A percentile compares a stretch with the other conserved stretches of the same genome.
These are phyloP conservation scores for Stereocaulon alpinum DNA, from an alignment of 495 filamentous ascomycete genomes.

Conservation along the genomic window DNA sequence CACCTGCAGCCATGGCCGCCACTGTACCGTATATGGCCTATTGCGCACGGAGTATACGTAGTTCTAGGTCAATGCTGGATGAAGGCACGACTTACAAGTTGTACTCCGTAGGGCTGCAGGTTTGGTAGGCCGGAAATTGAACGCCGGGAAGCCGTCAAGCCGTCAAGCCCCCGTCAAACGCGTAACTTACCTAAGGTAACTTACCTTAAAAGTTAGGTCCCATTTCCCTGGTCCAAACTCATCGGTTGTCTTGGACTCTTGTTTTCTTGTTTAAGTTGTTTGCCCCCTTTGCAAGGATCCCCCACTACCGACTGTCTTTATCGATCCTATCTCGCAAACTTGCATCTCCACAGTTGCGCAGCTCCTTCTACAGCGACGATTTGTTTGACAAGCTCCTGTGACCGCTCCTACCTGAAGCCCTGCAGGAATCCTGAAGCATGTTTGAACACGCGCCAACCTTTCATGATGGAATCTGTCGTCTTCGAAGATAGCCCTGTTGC, in stretches of 20 bases:
- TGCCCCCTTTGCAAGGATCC: background rate
- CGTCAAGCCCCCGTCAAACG: too few species aligned
- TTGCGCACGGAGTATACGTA: too few species aligned
- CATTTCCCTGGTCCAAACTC: background rate
- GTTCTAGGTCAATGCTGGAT: too few species aligned
- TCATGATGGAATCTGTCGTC: conserved; percentile 78
- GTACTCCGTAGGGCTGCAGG: too few species aligned
- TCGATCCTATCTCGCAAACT: background rate
- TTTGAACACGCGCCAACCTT: conserved; percentile 6
- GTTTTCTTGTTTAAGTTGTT: background rate
- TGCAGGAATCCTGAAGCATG: conserved; percentile 3
- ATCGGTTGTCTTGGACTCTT: background rate
- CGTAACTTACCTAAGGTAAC: too few species aligned
- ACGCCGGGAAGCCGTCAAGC: too few species aligned
- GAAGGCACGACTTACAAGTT: too few species aligned
- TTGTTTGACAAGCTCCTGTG: background rate
- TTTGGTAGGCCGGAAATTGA: too few species aligned
- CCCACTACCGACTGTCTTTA: background rate
- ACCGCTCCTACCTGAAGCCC: background rate
- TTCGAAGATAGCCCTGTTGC: conserved; percentile 86
- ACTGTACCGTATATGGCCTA: too few species aligned
- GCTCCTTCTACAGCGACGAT: background rate
- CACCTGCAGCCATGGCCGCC: too few species aligned
- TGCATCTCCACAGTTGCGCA: background rate
- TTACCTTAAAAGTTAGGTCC: too few species aligned